A percentile compares a stretch with the other conserved stretches of the same genome.
Conservation (phyloP, 176 grass and related monocot species). For the Zoysia pacifica region DNA sequence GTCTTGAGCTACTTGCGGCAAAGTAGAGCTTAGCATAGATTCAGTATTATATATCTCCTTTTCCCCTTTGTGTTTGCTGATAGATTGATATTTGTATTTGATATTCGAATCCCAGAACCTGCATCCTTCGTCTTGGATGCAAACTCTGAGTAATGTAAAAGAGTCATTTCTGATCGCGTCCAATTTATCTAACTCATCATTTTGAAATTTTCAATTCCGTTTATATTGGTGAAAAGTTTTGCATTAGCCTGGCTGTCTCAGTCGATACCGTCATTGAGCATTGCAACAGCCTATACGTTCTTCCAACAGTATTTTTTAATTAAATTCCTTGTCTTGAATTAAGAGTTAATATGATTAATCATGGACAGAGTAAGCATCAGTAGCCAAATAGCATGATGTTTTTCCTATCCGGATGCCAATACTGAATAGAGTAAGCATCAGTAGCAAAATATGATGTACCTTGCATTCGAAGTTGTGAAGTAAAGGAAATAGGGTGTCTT, state of each 20-base stretch:
- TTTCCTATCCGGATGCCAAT: too few relatives aligned
- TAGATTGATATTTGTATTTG: conserved; percentile 33
- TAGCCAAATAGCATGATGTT: too few relatives aligned
- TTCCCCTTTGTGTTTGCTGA: background rate
- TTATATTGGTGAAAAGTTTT: background rate
- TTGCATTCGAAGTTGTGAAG: background rate
- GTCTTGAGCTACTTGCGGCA: conserved; percentile 22
- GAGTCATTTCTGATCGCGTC: background rate
- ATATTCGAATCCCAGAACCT: background rate
- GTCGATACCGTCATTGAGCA: background rate
- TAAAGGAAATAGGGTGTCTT: background rate
- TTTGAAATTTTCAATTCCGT: background rate
- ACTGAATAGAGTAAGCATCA: too few relatives aligned
- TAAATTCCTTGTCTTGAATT: too few relatives aligned
- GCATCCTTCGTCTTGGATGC: conserved; percentile 7
- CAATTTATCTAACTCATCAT: background rate
- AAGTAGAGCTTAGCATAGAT: conserved; percentile 35
- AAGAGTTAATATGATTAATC: too few relatives aligned
- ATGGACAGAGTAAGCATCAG: too few relatives aligned
- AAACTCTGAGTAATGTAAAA: conserved; percentile 11
- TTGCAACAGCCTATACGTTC: background rate
- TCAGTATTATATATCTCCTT: background rate
- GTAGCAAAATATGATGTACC: too few relatives aligned
- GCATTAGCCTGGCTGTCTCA: background rate
- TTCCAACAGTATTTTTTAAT: too few relatives aligned